These are phyloP conservation scores for Puccinia horiana DNA, from an alignment of 1,284 basidiomycete species.

Conservation along the genomic window DNA sequence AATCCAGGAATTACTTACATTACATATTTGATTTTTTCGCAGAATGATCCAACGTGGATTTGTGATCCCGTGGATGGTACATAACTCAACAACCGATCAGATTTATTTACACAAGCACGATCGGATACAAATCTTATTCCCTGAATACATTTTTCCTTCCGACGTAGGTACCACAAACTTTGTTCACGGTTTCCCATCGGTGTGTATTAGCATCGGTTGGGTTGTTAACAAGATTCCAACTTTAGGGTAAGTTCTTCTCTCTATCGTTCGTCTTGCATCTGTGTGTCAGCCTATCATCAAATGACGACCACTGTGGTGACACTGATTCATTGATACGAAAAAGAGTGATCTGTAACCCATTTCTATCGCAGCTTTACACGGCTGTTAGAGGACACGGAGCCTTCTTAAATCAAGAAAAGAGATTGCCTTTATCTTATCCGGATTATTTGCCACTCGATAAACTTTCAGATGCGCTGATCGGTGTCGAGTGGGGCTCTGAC, in stretches of 20 bases:
- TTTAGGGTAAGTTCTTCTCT: conserved; percentile 63
- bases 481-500: conserved; percentile 90
- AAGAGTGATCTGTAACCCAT: conserved; percentile 89
- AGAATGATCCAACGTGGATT: conserved; percentile 31
- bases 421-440: conserved; percentile 68
- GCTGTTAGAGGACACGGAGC: conserved; percentile 78
- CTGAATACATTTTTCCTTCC: conserved; percentile 41
- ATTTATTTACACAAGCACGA: neutral
- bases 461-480: conserved; percentile 79
- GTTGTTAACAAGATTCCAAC: conserved; percentile 77
- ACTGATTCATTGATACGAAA: neutral
- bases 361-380: conserved; percentile 80
- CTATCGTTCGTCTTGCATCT: neutral
- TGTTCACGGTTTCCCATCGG: conserved; percentile 84
- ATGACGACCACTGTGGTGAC: conserved; percentile 24
- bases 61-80: conserved; percentile 49
- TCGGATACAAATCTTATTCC: neutral
- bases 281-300: neutral
- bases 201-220: conserved; percentile 86
- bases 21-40: conserved; percentile 46
- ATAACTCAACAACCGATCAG: neutral
- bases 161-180: conserved; percentile 91
- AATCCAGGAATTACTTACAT: conserved; percentile 58
- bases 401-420: conserved; percentile 67
- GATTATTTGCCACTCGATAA: conserved; percentile 72